Base-by-base conservation (phyloP, 805 yeast species). In the Metschnikowia rubicola region DNA sequence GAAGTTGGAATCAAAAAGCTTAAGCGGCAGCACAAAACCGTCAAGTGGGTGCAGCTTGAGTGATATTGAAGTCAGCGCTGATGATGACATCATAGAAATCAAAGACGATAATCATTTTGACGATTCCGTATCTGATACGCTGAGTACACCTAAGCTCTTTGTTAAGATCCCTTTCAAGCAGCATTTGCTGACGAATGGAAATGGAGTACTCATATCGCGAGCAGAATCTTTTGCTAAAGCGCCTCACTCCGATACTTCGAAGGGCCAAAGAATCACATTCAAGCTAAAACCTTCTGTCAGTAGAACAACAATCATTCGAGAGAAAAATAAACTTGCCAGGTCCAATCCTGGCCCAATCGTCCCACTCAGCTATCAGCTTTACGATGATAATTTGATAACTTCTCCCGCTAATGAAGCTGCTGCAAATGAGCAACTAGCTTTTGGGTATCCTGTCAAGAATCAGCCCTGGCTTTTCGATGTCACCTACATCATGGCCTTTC, bases 271-370 rank as follows among this genome's bases (percentile, higher is more conserved):
- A 11, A 15, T 44, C 13, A 44, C 43, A 6, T 42, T 47, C 26
- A 38, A 47, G 13, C 28, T 36, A 31, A 39, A 39, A 21, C 41
- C 41, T 12, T 15, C 36, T n/a, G 36, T 37, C 32, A 49, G 50
- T 43, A 42, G 61, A 35, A 72, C 76, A n/a, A 67, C 71, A 8
- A 60, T 71, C 0, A 30, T 64, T 4, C 62, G 59, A 26, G 59
- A 60, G 15, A 57, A 60, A 13, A 57, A 60, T 44, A 67, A 65
- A 50, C 48, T 58, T 12, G 56, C 70, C 8, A 54, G 73, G 30
- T 66, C 67, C 32, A 58, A 65, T 12, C 75, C 76, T 0, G 75
- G 75, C 1, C 75, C 77, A 1, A 53, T 71, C 38, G 57, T 71
- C 4, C 63, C 67, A 0, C 52, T 72, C 29, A 53, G 59, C 41